Evolutionary conservation across 257 asterid species (phyloP).

Genomic region (Nicotiana obtusifolia): DNA sequence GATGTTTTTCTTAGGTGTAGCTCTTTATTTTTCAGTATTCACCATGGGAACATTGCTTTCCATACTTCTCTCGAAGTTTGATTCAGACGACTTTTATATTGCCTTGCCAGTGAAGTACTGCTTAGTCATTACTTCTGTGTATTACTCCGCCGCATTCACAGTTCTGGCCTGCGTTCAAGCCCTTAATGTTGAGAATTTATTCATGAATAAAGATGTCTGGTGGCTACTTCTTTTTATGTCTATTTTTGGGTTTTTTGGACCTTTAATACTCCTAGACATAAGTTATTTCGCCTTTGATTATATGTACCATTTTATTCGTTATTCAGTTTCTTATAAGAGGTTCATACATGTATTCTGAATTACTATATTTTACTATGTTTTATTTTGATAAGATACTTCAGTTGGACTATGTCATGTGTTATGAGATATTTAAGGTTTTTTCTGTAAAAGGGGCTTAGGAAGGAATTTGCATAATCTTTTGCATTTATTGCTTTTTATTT

Average conservation of each 20-base stretch:
- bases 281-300: background rate
- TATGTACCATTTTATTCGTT: background rate
- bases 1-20: background rate
- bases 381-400: background rate
- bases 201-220: background rate
- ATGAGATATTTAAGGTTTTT: background rate
- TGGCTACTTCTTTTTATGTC: background rate
- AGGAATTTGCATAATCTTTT: background rate
- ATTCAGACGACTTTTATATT: background rate
- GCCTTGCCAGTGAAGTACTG: background rate
- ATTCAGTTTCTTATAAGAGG: background rate
- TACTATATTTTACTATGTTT: background rate
- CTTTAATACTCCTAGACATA: background rate
- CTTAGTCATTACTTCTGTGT: background rate
- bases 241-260: background rate
- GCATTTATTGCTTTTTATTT: background rate
- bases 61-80: slow-evolving; percentile 6
- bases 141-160: background rate
- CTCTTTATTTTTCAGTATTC: background rate
- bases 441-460: background rate
- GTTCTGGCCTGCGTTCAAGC: slow-evolving; percentile 1
- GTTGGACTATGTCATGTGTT: background rate
- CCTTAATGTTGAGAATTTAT: background rate
- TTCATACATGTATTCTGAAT: background rate
- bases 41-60: background rate